Conservation (phyloP, 1,284 basidiomycete genomes). For the Phenoliferia sp. region DNA sequence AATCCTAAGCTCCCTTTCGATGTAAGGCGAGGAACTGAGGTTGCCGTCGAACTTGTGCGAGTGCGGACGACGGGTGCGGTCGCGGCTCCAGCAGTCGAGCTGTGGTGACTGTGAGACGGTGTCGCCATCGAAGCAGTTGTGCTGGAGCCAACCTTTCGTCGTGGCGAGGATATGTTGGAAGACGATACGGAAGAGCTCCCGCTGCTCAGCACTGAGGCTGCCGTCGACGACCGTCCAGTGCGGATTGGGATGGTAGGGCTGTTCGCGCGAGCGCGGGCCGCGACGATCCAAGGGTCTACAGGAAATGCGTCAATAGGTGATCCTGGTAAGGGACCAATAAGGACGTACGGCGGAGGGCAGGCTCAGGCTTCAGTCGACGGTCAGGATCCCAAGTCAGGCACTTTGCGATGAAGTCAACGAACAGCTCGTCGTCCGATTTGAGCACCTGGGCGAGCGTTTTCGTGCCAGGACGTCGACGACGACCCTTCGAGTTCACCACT, state of each 20-base stretch:
- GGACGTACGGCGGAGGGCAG: constrained; percentile 52
- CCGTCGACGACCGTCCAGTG: constrained; percentile 2
- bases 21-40: constrained; percentile 7
- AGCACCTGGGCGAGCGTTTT: constrained; percentile 85
- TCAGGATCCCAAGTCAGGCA: constrained; percentile 99
- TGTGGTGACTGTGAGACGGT: not conserved
- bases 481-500: constrained; percentile 94
- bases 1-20: constrained; percentile 16
- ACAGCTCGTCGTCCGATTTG: constrained; percentile 80
- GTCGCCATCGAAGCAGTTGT: not conserved
- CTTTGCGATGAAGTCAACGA: constrained; percentile 80
- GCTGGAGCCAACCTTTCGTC: constrained; percentile 15
- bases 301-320: not conserved
- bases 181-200: constrained; percentile 1
- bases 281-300: constrained; percentile 14
- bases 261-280: constrained; percentile 8
- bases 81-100: not conserved
- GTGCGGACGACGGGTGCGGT: constrained; percentile 2
- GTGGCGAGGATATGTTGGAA: constrained; percentile 10
- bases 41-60: constrained; percentile 5
- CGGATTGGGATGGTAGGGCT: constrained; percentile 10
- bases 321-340: not conserved
- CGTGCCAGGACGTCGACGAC: constrained; percentile 80
- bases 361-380: constrained; percentile 86
- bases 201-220: constrained; percentile 4